Evolutionary conservation across 1,284 basidiomycete species (phyloP), one percentile per base, ranked within the genome.

Genomic region (Agaricales sp.): DNA sequence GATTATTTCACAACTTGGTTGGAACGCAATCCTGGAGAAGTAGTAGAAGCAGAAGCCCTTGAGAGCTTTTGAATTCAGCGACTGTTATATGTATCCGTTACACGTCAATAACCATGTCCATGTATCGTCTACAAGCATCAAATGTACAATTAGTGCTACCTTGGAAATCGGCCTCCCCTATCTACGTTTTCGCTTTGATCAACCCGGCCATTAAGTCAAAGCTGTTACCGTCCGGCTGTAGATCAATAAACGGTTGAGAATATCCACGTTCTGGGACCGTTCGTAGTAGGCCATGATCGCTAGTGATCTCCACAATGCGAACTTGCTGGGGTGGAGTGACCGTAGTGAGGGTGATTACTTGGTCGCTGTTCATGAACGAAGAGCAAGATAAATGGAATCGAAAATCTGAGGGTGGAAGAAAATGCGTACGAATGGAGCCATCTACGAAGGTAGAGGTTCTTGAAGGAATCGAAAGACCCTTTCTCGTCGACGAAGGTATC

Each of bases 141-240:
- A n/a, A n/a, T n/a, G n/a, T n/a, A n/a, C n/a, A n/a, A n/a, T n/a
- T n/a, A n/a, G n/a, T n/a, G n/a, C n/a, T n/a, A n/a, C n/a, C n/a
- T n/a, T n/a, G n/a, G n/a, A n/a, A n/a, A n/a, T n/a, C n/a, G n/a
- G n/a, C n/a, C n/a, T n/a, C n/a, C n/a, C n/a, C n/a, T n/a, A n/a
- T n/a, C 30, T 35, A 35, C 30, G 57, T 56, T 64, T 87, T 89
- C 18, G 71, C 65, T 66, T 74, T 81, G 60, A 99, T 93, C 62
- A 99, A 66, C 23, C 92, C 91, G 48, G 83, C 78, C 82, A 98
- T 88, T 60, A 98, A 75, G 64, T 98, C 95, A 59, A 99, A 98
- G 60, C 89, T 91, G 63, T 99, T 99, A 23, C 94, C 92, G 60
- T 98, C 93, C 2, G 95, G 96, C 64, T 97, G 95, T 19, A 83